Evolutionary conservation across 768 basidiomycete species (phyloP), one percentile per base, ranked within the genome.

Genomic region (Piloderma croceum): DNA sequence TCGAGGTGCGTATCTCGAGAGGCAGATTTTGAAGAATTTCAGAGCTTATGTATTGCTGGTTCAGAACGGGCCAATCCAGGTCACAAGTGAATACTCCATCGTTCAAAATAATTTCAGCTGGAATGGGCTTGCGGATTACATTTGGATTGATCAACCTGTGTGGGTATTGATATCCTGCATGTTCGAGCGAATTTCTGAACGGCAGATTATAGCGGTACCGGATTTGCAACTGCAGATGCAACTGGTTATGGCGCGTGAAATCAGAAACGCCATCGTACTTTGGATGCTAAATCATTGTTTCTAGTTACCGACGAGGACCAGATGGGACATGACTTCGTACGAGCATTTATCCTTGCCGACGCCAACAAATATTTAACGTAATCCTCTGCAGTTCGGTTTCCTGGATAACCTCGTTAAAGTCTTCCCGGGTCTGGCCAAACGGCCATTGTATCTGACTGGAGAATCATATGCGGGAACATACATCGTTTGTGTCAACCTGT

Each of bases 81-180:
- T 87, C 34, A 64, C 68, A 10, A 57, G 58, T 41, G 62, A 84
- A 49, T 76, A 75, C 42, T 68, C 64, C 7, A 54, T 73, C 3
- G 62, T 61, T 13, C 50, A 67, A 10, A 85, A 85, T 47, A 52
- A 68, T 3, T 69, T 76, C 54, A 70, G 74, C 47, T 83, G 81
- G 77, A 63, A 71, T 43, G 69, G 60, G 18, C 53, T 83, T 17
- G 73, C 78, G 2, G 84, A 87, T 57, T 77, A 73, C 46, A 69
- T 86, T 25, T 85, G 80, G 81, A 63, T 87, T 36, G 85, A 87
- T 50, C 79, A 85, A 41, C 84, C 83, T 35, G 82, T 83, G 54
- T 68, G 52, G 2, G 68, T 54, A 12, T 38, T 27, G 4, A 19
- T 13, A 2, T 35, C 24, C 31, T 34, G 13, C 22, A 24, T 27